Conservation (phyloP, 129 eudicot genomes). For the Helianthus tuberosus region DNA sequence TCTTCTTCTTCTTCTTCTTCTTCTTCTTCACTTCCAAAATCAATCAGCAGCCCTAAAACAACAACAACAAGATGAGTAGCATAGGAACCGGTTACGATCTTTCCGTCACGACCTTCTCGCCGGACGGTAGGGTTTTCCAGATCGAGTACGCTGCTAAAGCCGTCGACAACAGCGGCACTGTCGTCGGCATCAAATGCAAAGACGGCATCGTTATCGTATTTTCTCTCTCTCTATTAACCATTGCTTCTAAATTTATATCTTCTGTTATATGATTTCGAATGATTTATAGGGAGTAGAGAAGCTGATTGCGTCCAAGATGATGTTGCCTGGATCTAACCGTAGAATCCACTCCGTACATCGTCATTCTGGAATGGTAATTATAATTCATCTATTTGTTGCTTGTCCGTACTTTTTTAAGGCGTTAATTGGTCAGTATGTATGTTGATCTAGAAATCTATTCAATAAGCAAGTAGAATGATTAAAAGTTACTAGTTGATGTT, state of each 20-base stretch:
- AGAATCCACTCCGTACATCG: conserved; percentile 95
- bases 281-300: conserved; percentile 86
- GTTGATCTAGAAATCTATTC: background rate
- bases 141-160: conserved; percentile 99
- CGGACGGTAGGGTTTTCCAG: conserved; percentile 99
- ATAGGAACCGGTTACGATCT: conserved; percentile 98
- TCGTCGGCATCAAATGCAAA: conserved; percentile 91
- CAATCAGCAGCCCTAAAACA: conserved; percentile 6
- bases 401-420: background rate
- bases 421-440: too few species aligned
- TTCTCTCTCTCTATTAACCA: background rate
- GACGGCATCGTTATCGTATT: conserved; percentile 90
- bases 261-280: conserved; percentile 1
- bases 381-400: background rate
- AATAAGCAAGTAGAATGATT: background rate
- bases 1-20: background rate
- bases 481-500: conserved; percentile 7
- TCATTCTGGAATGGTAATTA: conserved; percentile 90
- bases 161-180: conserved; percentile 97
- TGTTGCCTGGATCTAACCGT: conserved; percentile 96
- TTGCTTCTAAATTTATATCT: background rate
- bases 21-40: background rate
- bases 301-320: conserved; percentile 95
- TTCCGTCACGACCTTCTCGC: conserved; percentile 97
- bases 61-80: conserved; percentile 64